Percentiles rank a stretch among this genome's conserved stretches.
phyloP scores from a whole-genome alignment of 371 early-diverging fungal genomes.

The Mortierella sp. region DNA sequence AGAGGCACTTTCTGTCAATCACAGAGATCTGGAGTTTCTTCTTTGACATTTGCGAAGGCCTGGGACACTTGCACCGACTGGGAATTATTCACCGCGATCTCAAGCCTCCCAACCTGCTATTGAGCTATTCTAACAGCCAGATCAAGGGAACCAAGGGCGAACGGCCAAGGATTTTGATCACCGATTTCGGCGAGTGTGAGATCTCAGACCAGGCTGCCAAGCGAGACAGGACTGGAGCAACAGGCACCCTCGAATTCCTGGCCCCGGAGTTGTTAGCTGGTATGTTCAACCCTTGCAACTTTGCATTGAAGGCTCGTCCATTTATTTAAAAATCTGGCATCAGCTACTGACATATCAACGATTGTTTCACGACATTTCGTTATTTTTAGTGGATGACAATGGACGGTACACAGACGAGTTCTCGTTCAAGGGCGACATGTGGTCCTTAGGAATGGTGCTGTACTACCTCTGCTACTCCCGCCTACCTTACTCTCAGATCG shows the following conservation, averaged over 20 bases:
- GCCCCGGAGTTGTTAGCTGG: constrained; percentile 84
- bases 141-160: constrained; percentile 53
- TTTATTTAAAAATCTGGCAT: too few relatives aligned
- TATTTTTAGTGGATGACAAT: constrained; percentile 60
- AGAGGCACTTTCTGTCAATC: constrained; percentile 67
- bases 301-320: background rate
- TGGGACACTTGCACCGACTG: constrained; percentile 88
- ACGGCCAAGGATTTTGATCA: constrained; percentile 86
- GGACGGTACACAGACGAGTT: constrained; percentile 82
- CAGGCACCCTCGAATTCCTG: constrained; percentile 97
- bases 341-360: background rate
- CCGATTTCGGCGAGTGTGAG: constrained; percentile 98
- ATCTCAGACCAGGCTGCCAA: constrained; percentile 68
- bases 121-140: constrained; percentile 74
- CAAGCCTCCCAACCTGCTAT: constrained; percentile 92
- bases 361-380: background rate
- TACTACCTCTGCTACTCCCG: constrained; percentile 90
- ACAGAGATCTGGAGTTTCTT: constrained; percentile 89
- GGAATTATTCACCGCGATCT: constrained; percentile 93
- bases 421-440: constrained; percentile 92
- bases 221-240: constrained; percentile 90
- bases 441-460: constrained; percentile 95
- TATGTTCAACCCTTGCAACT: constrained; percentile 8
- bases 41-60: constrained; percentile 89
- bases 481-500: constrained; percentile 88